These are phyloP conservation scores for Scopulariopsis brevicaulis DNA, from an alignment of 2,329 filamentous ascomycete genomes.

Conservation along the genomic window DNA sequence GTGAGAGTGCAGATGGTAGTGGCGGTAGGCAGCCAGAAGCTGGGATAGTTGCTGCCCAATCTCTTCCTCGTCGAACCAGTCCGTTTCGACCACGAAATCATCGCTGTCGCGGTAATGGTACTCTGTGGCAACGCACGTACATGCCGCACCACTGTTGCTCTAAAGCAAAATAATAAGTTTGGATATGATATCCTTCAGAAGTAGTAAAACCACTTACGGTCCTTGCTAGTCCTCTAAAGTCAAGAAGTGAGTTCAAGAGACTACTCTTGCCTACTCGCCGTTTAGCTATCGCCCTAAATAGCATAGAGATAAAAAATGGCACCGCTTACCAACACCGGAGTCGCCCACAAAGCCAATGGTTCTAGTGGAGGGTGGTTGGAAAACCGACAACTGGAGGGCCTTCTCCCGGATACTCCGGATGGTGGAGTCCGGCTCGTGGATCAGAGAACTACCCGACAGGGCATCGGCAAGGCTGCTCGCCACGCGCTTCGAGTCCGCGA, in stretches of 20 bases:
- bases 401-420: slow-evolving; percentile 21
- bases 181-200: not conserved
- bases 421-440: slow-evolving; percentile 23
- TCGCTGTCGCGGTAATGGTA: slow-evolving; percentile 24
- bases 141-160: slow-evolving; percentile 31
- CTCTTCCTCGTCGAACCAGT: slow-evolving; percentile 19
- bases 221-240: slow-evolving; percentile 24
- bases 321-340: slow-evolving; percentile 28
- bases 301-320: not conserved
- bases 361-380: slow-evolving; percentile 24
- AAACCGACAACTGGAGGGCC: slow-evolving; percentile 20
- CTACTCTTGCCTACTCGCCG: slow-evolving; percentile 31
- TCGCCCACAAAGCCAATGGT: slow-evolving; percentile 35
- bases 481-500: slow-evolving; percentile 19
- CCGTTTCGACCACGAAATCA: slow-evolving; percentile 20
- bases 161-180: slow-evolving; percentile 9
- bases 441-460: slow-evolving; percentile 21
- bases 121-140: slow-evolving; percentile 35
- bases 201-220: slow-evolving; percentile 20
- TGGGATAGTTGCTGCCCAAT: slow-evolving; percentile 19
- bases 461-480: slow-evolving; percentile 17
- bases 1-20: slow-evolving; percentile 16
- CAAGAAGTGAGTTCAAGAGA: slow-evolving; percentile 34
- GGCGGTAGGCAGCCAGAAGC: slow-evolving; percentile 23
- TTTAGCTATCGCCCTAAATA: not conserved